Base-by-base conservation (phyloP, 1,284 basidiomycete genomes). In the Mycena citricolor region DNA sequence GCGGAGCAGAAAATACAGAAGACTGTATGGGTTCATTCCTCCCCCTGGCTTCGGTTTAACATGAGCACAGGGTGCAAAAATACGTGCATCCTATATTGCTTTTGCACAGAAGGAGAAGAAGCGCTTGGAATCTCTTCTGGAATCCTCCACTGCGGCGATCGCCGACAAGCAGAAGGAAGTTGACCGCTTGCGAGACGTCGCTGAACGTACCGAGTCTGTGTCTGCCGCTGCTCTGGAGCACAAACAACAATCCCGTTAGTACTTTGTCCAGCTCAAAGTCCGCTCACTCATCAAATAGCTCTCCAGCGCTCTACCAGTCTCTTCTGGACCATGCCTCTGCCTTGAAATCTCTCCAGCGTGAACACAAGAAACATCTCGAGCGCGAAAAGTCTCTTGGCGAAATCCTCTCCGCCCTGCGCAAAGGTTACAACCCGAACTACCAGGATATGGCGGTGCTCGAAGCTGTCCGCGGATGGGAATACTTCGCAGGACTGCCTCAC, bases 361-460 rank as follows among this genome's bases (percentile, higher is more conserved):
- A 89, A 56, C 75, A 92, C 57, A 69, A 81, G 39, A 81, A 82
- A 49, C 81, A 90, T 44, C 66, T 88, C 20, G 77, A 83, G 45
- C 86, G 88, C 50, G 79, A 94, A 56, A 76, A 81, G 49, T 75
- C 81, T 20, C 77, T 99, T 3, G 85, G 86, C n/a, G 78, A 83
- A n/a, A 87, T 98, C 39, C 76, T 99, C 12, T 79, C 85, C 46
- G 75, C 85, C 26, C 77, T 99, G 3, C 81, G 90, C 10, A 77
- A 79, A 8, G 86, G 86, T 1, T 98, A 97, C 71, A 99, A 99
- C 65, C 95, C 95, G 17, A 99, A 99, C 66, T 97, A 97, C 64
- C 91, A 95, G 64, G 95, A 99, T 62, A 98, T 99, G 95, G 94
- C 92, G 8, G 95, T 98, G 47, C 82, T 97, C 31, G 94, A 94